Evolutionary conservation across 148 eudicot species (phyloP).

Genomic region (Beta vulgaris): DNA sequence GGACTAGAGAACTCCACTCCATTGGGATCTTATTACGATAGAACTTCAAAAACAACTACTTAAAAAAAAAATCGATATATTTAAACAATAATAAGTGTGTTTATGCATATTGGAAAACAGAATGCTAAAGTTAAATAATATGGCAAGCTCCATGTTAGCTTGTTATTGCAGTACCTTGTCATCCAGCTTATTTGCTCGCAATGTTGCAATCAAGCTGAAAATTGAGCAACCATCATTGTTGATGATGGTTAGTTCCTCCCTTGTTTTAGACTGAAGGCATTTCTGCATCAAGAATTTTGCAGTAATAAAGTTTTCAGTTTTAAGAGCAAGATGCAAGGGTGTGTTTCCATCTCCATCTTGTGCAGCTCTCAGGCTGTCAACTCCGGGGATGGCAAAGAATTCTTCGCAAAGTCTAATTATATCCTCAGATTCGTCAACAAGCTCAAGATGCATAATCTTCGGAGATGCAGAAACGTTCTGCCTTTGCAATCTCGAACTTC

Average conservation of each 20-base stretch:
- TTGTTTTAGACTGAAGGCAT: not conserved
- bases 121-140: too few relatives aligned
- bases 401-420: not conserved
- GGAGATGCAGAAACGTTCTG: not conserved
- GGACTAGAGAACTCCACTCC: too few relatives aligned
- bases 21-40: too few relatives aligned
- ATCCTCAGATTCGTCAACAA: not conserved
- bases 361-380: not conserved
- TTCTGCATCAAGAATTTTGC: not conserved
- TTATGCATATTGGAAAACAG: too few relatives aligned
- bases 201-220: too few relatives aligned
- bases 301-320: not conserved
- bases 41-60: too few relatives aligned
- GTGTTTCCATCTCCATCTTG: slow-evolving; percentile 7
- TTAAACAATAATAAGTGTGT: too few relatives aligned
- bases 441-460: not conserved
- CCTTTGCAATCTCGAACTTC: not conserved
- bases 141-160: too few relatives aligned
- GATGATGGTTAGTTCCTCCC: not conserved
- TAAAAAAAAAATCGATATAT: too few relatives aligned
- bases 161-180: too few relatives aligned
- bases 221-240: not conserved
- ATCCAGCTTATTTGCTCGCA: too few relatives aligned
- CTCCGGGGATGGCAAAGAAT: not conserved
- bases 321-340: slow-evolving; percentile 2